Evolutionary conservation across 2,329 filamentous ascomycete species (phyloP), one percentile per base, ranked within the genome.

Genomic region (Calcarisporium arbuscula): DNA sequence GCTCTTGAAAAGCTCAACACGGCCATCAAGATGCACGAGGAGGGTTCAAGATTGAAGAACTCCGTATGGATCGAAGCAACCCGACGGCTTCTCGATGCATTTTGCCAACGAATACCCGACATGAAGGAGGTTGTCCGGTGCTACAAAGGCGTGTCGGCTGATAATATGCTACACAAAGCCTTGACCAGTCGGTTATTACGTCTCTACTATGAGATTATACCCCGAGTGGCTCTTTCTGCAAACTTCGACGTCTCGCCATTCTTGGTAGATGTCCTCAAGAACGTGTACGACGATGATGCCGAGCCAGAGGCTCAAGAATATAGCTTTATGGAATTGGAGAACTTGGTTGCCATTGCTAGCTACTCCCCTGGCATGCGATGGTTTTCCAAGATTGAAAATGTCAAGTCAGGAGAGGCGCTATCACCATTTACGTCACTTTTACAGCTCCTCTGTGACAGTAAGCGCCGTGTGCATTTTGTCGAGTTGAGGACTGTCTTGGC

Each of bases 181-280:
- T 80, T 85, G 16, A 71, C 81, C n/a, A 83, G 83, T 39, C 81
- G 85, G 45, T 64, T 95, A 15, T 61, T 98, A 25, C 73, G 79
- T 12, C 70, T 89, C n/a, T 96, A 94, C 60, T 94, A 94, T 54
- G 80, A 89, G 52, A 70, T 85, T 4, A 72, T 87, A 8, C 89
- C 92, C 3, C 80, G 85, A 40, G 67, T 85, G 17, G 87, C 88
- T 2, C 68, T 94, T 11, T 80, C 82, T 44, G 83, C 88, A 47
- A 92, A 84, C 45, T 92, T 95, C 50, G 92, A 96, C 51, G 82
- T 94, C 5, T 92, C 90, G 0, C 65, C 82, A 1, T 72, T 83
- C 15, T 69, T 98, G 12, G 78, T 82, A 7, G 74, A 78, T 39
- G 73, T 80, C 2, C 64, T 96, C 29, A 68, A 73, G 36, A 69